These are phyloP conservation scores for Trichosporon sp. DNA, from an alignment of 1,284 basidiomycete genomes.

Conservation along the genomic window DNA sequence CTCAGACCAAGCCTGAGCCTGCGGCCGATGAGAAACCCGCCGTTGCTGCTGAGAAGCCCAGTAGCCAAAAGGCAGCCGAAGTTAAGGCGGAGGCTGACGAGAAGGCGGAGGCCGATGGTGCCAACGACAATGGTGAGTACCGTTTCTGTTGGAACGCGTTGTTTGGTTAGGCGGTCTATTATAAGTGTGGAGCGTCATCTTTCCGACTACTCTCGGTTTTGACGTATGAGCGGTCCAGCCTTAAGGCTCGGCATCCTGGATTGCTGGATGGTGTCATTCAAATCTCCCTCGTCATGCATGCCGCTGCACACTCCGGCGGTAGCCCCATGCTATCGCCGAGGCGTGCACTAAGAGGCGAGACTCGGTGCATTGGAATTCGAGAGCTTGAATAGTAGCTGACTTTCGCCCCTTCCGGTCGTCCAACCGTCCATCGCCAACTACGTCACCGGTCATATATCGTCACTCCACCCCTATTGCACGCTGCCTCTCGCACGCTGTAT, in stretches of 20 bases:
- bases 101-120: slow-evolving; percentile 17
- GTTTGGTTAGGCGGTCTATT: background rate
- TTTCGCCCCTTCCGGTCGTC: slow-evolving; percentile 6
- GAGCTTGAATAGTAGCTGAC: slow-evolving; percentile 17
- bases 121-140: slow-evolving; percentile 22
- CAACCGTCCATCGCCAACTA: slow-evolving; percentile 13
- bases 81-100: slow-evolving; percentile 25
- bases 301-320: slow-evolving; percentile 1
- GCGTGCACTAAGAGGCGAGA: background rate
- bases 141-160: background rate
- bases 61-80: background rate
- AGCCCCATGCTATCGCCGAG: background rate
- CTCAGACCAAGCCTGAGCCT: slow-evolving; percentile 11
- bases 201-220: background rate
- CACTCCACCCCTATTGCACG: slow-evolving; percentile 15
- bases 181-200: slow-evolving; percentile 16
- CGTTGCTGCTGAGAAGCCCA: background rate
- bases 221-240: background rate
- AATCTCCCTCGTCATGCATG: slow-evolving; percentile 8
- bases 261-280: slow-evolving; percentile 5
- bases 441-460: slow-evolving; percentile 15
- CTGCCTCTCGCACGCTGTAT: background rate
- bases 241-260: background rate
- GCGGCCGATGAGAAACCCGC: background rate
- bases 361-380: slow-evolving; percentile 12